phyloP scores from a whole-genome alignment of 768 basidiomycete species.

The Mycena amicta region DNA sequence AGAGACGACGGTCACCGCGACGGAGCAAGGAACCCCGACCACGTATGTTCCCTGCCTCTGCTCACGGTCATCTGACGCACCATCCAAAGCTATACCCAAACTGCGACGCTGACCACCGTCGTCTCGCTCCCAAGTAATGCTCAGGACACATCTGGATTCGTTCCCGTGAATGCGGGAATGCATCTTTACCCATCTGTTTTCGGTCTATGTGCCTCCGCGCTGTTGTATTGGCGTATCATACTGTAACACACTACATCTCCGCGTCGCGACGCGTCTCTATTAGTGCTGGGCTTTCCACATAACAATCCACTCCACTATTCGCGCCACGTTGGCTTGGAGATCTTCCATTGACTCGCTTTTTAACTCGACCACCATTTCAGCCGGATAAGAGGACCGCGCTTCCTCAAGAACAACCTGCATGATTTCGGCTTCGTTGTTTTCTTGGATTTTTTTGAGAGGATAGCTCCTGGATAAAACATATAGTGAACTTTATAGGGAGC shows the following conservation, averaged over 20 bases:
- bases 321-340: constrained; percentile 82
- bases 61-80: neutral
- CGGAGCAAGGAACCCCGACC: constrained; percentile 23
- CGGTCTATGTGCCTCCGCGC: constrained; percentile 6
- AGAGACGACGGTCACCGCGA: constrained; percentile 22
- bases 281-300: constrained; percentile 58
- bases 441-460: constrained; percentile 90
- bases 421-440: constrained; percentile 98
- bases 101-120: constrained; percentile 14
- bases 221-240: constrained; percentile 8
- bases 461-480: constrained; percentile 76
- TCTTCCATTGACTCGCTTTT: constrained; percentile 76
- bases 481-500: constrained; percentile 1
- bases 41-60: constrained; percentile 16
- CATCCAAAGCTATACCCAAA: constrained; percentile 14
- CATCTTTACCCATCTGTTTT: constrained; percentile 4
- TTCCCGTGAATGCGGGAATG: constrained; percentile 24
- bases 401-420: constrained; percentile 92
- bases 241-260: neutral
- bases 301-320: constrained; percentile 87
- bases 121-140: neutral
- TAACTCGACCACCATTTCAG: constrained; percentile 87
- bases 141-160: constrained; percentile 21
- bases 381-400: constrained; percentile 80
- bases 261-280: constrained; percentile 14